Conservation (phyloP, 441 rosid species). For the Erodium chrysanthum region DNA sequence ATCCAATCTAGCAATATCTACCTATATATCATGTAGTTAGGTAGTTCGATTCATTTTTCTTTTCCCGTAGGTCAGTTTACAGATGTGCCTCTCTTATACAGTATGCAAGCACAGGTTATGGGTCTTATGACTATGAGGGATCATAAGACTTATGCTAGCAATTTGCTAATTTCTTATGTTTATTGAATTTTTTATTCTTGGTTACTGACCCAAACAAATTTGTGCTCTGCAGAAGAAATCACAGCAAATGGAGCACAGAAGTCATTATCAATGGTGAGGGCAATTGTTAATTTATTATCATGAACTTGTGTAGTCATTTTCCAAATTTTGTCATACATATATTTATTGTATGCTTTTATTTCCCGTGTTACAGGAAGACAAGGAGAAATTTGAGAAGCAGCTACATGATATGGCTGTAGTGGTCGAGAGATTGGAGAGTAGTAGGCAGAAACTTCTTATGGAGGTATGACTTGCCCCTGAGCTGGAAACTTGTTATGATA, state of each 20-base stretch:
- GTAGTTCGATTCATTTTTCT: not conserved
- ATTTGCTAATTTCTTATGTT: not conserved
- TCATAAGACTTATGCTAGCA: not conserved
- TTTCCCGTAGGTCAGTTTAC: not conserved
- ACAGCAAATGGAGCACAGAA: constrained; percentile 32
- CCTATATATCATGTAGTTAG: not conserved
- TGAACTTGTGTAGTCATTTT: not conserved
- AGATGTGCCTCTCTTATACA: not conserved
- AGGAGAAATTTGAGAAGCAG: constrained; percentile 78
- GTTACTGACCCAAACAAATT: constrained; percentile 8
- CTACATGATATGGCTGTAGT: constrained; percentile 92
- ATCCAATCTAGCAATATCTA: no score
- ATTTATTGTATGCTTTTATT: not conserved
- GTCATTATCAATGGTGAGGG: constrained; percentile 52
- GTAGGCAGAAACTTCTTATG: constrained; percentile 87
- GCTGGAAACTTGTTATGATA: not conserved
- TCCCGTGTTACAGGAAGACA: constrained; percentile 52
- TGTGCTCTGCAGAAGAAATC: constrained; percentile 42
- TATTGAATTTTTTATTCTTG: not conserved
- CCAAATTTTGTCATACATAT: not conserved
- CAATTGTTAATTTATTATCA: constrained; percentile 3
- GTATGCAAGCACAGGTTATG: not conserved
- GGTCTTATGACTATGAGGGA: not conserved
- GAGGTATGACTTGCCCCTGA: constrained; percentile 43
- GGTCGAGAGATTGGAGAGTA: constrained; percentile 81